Conservation (phyloP, 768 basidiomycete genomes). For the Lanmaoa rubissima region DNA sequence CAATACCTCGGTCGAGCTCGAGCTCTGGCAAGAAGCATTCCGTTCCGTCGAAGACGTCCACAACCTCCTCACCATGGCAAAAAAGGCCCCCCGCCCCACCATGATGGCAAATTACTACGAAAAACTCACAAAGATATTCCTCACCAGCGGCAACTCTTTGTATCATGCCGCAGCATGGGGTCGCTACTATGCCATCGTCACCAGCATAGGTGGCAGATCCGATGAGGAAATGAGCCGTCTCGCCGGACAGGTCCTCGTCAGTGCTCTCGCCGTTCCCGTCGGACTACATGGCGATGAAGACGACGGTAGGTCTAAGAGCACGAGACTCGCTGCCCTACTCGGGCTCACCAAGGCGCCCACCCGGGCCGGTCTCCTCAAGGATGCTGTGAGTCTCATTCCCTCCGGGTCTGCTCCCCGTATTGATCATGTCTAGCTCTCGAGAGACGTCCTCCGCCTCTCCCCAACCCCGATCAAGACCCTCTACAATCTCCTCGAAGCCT, state of each 20-base stretch:
- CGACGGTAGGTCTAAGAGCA: slow-evolving; percentile 61
- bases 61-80: slow-evolving; percentile 89
- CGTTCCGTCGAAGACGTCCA: slow-evolving; percentile 98
- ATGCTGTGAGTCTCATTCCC: slow-evolving; percentile 61
- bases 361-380: slow-evolving; percentile 78
- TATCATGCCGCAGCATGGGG: slow-evolving; percentile 98
- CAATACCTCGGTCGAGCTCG: slow-evolving; percentile 94
- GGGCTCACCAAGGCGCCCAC: slow-evolving; percentile 84
- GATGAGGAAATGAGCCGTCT: slow-evolving; percentile 79
- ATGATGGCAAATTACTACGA: slow-evolving; percentile 99
- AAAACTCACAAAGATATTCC: slow-evolving; percentile 94
- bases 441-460: slow-evolving; percentile 79
- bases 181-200: slow-evolving; percentile 73
- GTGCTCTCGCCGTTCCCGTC: slow-evolving; percentile 91
- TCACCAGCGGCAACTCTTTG: slow-evolving; percentile 90
- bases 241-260: slow-evolving; percentile 89
- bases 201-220: slow-evolving; percentile 67
- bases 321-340: slow-evolving; percentile 80
- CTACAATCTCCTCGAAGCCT: slow-evolving; percentile 87
- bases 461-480: slow-evolving; percentile 71
- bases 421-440: slow-evolving; percentile 57
- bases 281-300: slow-evolving; percentile 54
- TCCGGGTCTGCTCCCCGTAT: background rate
- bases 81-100: slow-evolving; percentile 85
- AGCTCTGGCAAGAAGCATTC: slow-evolving; percentile 99